phyloP scores from a whole-genome alignment of 768 basidiomycete species.

The Rhodotorula kratochvilovae region DNA sequence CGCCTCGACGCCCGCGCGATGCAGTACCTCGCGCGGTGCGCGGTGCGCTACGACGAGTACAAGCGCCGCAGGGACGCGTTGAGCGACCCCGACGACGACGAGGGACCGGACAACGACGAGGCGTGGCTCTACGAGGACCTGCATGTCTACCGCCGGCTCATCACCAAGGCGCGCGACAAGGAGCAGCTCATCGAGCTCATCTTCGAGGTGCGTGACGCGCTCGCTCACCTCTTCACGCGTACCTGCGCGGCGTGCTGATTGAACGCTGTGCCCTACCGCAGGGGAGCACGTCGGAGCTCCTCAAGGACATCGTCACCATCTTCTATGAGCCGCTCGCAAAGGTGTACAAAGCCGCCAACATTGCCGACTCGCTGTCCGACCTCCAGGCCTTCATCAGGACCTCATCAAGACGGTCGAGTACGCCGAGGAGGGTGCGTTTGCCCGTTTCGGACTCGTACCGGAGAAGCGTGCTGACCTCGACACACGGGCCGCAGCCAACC shows the following conservation, averaged over 20 bases:
- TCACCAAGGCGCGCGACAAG: constrained; percentile 74
- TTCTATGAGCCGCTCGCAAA: constrained; percentile 95
- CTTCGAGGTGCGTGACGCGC: constrained; percentile 66
- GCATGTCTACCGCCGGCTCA: constrained; percentile 69
- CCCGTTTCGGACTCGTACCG: background rate
- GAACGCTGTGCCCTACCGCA: constrained; percentile 46
- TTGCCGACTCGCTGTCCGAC: constrained; percentile 86
- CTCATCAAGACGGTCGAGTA: constrained; percentile 89
- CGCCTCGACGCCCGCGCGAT: constrained; percentile 70
- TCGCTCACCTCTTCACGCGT: background rate
- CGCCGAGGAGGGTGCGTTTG: constrained; percentile 71
- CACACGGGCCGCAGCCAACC: constrained; percentile 21
- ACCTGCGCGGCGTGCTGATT: background rate
- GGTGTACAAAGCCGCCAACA: constrained; percentile 94
- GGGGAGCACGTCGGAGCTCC: constrained; percentile 88
- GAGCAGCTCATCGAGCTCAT: constrained; percentile 88
- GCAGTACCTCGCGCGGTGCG: constrained; percentile 70
- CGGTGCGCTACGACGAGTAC: constrained; percentile 75
- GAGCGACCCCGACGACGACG: constrained; percentile 75
- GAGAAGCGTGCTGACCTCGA: background rate
- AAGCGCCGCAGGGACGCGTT: constrained; percentile 57
- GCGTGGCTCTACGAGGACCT: constrained; percentile 96
- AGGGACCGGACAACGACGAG: constrained; percentile 88
- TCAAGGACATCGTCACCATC: constrained; percentile 98
- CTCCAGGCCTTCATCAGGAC: constrained; percentile 92